Evolutionary conservation across 1,284 basidiomycete species (phyloP).

Genomic region (Thecaphora thlaspeos): DNA sequence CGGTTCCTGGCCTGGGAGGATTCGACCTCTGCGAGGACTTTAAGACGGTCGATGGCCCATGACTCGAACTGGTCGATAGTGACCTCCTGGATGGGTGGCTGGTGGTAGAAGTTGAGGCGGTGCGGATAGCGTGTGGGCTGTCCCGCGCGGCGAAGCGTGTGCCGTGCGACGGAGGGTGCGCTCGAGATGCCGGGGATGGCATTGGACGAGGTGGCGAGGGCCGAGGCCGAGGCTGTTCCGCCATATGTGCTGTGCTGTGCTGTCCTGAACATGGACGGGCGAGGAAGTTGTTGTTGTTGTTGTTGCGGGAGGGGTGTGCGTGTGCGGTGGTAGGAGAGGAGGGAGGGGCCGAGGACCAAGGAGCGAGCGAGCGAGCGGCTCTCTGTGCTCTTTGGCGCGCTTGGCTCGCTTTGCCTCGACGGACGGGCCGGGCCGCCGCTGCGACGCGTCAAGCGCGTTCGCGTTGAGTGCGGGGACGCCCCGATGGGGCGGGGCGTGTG

Average conservation of each 20-base stretch:
- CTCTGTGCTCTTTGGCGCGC: too few relatives aligned
- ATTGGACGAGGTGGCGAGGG: conserved; percentile 3
- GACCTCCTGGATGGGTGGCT: conserved; percentile 82
- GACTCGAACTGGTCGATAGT: conserved; percentile 95
- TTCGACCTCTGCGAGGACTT: conserved; percentile 89
- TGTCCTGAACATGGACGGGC: conserved; percentile 22
- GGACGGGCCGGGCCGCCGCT: too few relatives aligned
- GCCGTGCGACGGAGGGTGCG: conserved; percentile 23
- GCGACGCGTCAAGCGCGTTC: too few relatives aligned
- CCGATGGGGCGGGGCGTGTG: too few relatives aligned
- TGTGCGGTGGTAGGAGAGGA: too few relatives aligned
- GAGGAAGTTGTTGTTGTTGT: too few relatives aligned
- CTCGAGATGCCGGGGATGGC: conserved; percentile 13
- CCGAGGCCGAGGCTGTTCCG: conserved; percentile 7
- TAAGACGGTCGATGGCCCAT: conserved; percentile 82
- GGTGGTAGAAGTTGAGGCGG: conserved; percentile 66
- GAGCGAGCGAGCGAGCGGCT: too few relatives aligned
- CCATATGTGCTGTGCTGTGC: conserved; percentile 23
- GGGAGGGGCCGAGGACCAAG: too few relatives aligned
- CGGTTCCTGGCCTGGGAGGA: conserved; percentile 82
- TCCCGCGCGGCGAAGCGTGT: too few relatives aligned
- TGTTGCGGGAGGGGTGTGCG: too few relatives aligned
- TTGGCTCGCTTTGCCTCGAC: too few relatives aligned
- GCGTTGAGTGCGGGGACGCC: too few relatives aligned
- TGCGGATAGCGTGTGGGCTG: conserved; percentile 35